phyloP scores from a whole-genome alignment of 768 basidiomycete genomes.

The Leucocoprinus birnbaumii region DNA sequence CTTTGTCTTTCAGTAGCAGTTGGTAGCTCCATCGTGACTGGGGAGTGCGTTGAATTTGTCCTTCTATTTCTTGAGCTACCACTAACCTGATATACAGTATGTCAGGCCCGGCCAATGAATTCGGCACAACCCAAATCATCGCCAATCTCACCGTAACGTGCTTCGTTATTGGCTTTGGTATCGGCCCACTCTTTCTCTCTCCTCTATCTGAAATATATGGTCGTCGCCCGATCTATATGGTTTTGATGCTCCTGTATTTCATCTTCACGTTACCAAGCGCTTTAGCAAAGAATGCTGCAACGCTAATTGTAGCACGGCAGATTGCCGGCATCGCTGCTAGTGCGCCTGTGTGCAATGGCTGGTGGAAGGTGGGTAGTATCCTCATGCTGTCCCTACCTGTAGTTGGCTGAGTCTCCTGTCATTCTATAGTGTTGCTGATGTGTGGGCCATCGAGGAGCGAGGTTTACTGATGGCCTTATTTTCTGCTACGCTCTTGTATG shows the following conservation, averaged over 20 bases:
- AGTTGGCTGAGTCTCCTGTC: not conserved
- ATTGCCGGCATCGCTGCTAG: slow-evolving; percentile 42
- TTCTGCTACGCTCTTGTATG: slow-evolving; percentile 43
- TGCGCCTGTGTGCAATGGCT: slow-evolving; percentile 40
- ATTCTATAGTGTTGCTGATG: slow-evolving; percentile 30
- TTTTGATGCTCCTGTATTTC: slow-evolving; percentile 37
- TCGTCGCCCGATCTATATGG: slow-evolving; percentile 31
- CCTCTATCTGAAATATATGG: slow-evolving; percentile 36
- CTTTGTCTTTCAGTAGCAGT: slow-evolving; percentile 35
- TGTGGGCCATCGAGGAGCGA: slow-evolving; percentile 38
- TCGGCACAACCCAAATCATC: slow-evolving; percentile 32
- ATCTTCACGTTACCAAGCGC: slow-evolving; percentile 47
- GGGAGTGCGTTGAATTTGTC: slow-evolving; percentile 28
- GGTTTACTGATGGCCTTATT: slow-evolving; percentile 50
- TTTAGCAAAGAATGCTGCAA: slow-evolving; percentile 40
- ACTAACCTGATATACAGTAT: slow-evolving; percentile 21
- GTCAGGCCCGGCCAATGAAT: slow-evolving; percentile 26
- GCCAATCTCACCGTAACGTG: slow-evolving; percentile 39
- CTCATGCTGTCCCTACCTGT: not conserved
- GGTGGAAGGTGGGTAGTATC: slow-evolving; percentile 30
- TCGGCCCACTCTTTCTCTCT: slow-evolving; percentile 41
- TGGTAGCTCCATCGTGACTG: slow-evolving; percentile 37
- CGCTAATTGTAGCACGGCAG: slow-evolving; percentile 40
- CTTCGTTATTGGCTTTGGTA: slow-evolving; percentile 40
- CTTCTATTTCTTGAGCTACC: not conserved